These are phyloP conservation scores for Suillus paluster DNA, from an alignment of 768 basidiomycete genomes.

Conservation along the genomic window DNA sequence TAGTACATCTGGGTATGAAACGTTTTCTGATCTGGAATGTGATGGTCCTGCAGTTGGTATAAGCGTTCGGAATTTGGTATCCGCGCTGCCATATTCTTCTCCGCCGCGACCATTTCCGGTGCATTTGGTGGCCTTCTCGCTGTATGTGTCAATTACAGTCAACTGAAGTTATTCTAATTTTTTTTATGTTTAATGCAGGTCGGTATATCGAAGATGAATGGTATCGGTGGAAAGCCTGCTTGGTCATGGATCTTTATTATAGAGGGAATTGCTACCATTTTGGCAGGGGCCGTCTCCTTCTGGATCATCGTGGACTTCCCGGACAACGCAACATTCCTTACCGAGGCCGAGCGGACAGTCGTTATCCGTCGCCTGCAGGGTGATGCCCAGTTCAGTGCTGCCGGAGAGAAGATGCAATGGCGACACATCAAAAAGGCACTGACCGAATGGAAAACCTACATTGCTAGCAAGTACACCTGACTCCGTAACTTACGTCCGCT, in stretches of 20 bases:
- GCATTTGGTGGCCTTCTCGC: slow-evolving; percentile 81
- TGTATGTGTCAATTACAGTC: slow-evolving; percentile 37
- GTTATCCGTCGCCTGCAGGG: slow-evolving; percentile 67
- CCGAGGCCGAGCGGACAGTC: slow-evolving; percentile 69
- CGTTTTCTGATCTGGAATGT: slow-evolving; percentile 37
- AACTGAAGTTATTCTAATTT: background rate
- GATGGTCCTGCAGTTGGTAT: slow-evolving; percentile 51
- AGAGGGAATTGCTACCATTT: slow-evolving; percentile 68
- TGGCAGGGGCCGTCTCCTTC: slow-evolving; percentile 69
- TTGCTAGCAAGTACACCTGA: slow-evolving; percentile 29
- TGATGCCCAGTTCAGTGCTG: slow-evolving; percentile 75
- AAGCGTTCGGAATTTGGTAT: slow-evolving; percentile 76
- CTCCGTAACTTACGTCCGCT: background rate
- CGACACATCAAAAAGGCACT: slow-evolving; percentile 64
- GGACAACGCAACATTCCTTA: slow-evolving; percentile 77
- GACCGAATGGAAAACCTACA: slow-evolving; percentile 77
- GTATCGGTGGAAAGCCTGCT: slow-evolving; percentile 66
- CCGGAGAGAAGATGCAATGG: slow-evolving; percentile 62
- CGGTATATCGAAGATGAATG: slow-evolving; percentile 74
- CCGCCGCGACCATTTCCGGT: slow-evolving; percentile 80
- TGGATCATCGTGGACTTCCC: slow-evolving; percentile 87
- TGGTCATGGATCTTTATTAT: slow-evolving; percentile 81
- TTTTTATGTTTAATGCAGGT: slow-evolving; percentile 32
- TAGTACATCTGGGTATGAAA: too few relatives aligned
- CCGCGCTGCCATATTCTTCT: slow-evolving; percentile 69